A percentile compares a stretch with the other conserved stretches of the same genome.
Evolutionary conservation across 192 early-diverging fungal species (phyloP).

Genomic region (Backusella luteola): DNA sequence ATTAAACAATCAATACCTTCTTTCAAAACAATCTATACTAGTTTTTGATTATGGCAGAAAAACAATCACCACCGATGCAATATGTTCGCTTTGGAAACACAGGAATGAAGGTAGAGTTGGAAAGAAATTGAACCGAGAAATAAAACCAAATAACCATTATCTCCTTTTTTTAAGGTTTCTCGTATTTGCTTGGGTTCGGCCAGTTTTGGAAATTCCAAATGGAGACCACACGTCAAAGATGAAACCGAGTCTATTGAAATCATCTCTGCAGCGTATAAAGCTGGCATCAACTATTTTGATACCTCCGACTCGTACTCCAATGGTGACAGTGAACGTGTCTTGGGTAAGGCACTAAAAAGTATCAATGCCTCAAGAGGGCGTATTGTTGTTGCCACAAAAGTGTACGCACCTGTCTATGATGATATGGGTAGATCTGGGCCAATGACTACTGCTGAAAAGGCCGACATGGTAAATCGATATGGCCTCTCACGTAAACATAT

Average conservation of each 20-base stretch:
- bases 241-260: conserved; percentile 37
- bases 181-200: conserved; percentile 49
- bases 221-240: conserved; percentile 44
- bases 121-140: not conserved
- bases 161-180: conserved; percentile 29
- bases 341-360: conserved; percentile 39
- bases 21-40: not conserved
- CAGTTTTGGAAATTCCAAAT: conserved; percentile 32
- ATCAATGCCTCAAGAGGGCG: conserved; percentile 55
- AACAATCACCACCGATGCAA: conserved; percentile 52
- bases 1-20: not conserved
- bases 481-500: conserved; percentile 85
- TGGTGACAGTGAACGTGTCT: conserved; percentile 34
- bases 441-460: not conserved
- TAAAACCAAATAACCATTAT: not conserved
- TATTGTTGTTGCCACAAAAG: conserved; percentile 78
- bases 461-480: conserved; percentile 52
- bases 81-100: conserved; percentile 69
- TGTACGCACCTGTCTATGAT: conserved; percentile 47
- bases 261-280: conserved; percentile 58
- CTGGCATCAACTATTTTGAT: conserved; percentile 81
- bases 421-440: conserved; percentile 39
- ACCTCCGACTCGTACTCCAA: conserved; percentile 51
- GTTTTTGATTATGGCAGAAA: not conserved
- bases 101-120: conserved; percentile 64